These are phyloP conservation scores for Tephrocybe rancida DNA, from an alignment of 768 basidiomycete species.

Conservation along the genomic window DNA sequence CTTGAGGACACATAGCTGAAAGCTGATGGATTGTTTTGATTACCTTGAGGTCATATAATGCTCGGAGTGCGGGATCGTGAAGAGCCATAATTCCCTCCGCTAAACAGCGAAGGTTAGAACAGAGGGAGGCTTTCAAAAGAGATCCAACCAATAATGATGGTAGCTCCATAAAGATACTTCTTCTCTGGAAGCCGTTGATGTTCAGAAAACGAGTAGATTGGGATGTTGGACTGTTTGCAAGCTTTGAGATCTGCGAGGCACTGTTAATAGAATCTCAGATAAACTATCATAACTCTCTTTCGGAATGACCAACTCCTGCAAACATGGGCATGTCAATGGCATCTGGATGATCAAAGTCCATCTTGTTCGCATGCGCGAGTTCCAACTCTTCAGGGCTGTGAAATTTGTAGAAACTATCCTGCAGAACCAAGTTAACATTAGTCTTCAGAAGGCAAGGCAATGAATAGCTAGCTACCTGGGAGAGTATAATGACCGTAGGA, in stretches of 20 bases:
- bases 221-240: slow-evolving; percentile 85
- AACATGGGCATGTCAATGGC: slow-evolving; percentile 92
- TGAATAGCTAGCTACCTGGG: slow-evolving; percentile 57
- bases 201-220: slow-evolving; percentile 90
- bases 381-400: slow-evolving; percentile 79
- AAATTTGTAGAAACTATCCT: slow-evolving; percentile 94
- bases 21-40: slow-evolving; percentile 39
- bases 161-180: slow-evolving; percentile 91
- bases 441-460: not conserved
- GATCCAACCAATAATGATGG: slow-evolving; percentile 78
- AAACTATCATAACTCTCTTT: not conserved
- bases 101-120: slow-evolving; percentile 23
- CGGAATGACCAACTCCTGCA: slow-evolving; percentile 54
- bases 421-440: not conserved
- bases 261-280: slow-evolving; percentile 35
- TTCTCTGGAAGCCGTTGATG: slow-evolving; percentile 82
- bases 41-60: slow-evolving; percentile 91
- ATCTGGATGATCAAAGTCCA: slow-evolving; percentile 92
- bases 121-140: not conserved
- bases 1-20: not conserved
- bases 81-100: slow-evolving; percentile 94
- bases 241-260: slow-evolving; percentile 86
- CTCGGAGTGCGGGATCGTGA: slow-evolving; percentile 75
- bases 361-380: slow-evolving; percentile 78
- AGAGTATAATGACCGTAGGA: slow-evolving; percentile 88